phyloP scores from a whole-genome alignment of 192 early-diverging fungal genomes.

The Coemansia sp. region DNA sequence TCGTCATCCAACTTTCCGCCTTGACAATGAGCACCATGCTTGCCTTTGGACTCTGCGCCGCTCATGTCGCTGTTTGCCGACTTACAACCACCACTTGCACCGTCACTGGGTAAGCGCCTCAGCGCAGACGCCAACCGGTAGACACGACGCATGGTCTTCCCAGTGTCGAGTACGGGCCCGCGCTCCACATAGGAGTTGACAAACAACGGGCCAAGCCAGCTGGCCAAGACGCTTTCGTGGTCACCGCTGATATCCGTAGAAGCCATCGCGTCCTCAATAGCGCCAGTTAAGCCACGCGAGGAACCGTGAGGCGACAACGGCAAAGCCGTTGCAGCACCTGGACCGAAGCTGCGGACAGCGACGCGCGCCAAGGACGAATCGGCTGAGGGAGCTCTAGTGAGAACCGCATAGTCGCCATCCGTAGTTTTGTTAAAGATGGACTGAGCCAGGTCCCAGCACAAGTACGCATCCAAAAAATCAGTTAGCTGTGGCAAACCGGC shows the following conservation, averaged over 20 bases:
- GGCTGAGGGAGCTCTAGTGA: constrained; percentile 16
- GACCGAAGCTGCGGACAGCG: background rate
- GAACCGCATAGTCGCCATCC: constrained; percentile 46
- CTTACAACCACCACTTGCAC: background rate
- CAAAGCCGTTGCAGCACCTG: background rate
- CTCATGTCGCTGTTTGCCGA: background rate
- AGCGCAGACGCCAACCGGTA: constrained; percentile 30
- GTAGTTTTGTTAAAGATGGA: constrained; percentile 36
- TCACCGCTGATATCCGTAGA: background rate
- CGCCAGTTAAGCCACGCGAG: background rate
- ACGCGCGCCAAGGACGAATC: background rate
- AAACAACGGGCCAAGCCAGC: constrained; percentile 52
- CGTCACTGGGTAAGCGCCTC: constrained; percentile 19
- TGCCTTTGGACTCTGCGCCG: constrained; percentile 7
- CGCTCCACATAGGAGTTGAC: constrained; percentile 55
- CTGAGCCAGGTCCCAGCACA: constrained; percentile 43
- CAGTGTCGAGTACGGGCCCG: constrained; percentile 62
- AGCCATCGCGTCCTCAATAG: constrained; percentile 3
- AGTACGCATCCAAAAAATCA: constrained; percentile 25
- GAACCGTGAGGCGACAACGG: background rate
- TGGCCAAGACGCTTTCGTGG: constrained; percentile 6
- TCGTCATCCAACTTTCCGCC: constrained; percentile 6
- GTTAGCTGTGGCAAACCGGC: constrained; percentile 19
- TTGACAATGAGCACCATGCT: background rate
- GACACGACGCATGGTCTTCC: constrained; percentile 51